Conservation (phyloP, 129 eudicot genomes). For the Lactuca saligna region DNA sequence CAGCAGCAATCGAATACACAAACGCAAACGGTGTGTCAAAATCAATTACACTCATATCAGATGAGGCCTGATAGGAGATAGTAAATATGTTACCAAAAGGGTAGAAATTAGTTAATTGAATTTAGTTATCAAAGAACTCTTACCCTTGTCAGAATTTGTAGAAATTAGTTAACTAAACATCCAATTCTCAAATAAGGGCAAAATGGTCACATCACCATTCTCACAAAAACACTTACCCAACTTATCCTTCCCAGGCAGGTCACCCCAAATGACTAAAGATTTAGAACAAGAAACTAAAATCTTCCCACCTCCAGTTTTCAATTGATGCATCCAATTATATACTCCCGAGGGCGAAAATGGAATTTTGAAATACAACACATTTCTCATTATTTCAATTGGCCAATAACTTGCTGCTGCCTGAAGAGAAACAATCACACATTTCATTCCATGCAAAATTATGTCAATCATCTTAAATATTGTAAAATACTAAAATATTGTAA, state of each 20-base stretch:
- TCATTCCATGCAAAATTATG: no score
- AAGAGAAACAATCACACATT: no score
- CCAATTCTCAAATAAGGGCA: no score
- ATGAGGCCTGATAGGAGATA: constrained; percentile 48
- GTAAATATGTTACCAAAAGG: background rate
- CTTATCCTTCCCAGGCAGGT: constrained; percentile 17
- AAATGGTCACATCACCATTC: constrained; percentile 37
- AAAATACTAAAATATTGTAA: no score
- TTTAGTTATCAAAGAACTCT: background rate
- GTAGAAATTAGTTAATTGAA: background rate
- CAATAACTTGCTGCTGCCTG: no score
- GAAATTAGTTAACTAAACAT: no score
- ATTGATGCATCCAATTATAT: constrained; percentile 16
- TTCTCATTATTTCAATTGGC: no score
- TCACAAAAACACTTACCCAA: constrained; percentile 35
- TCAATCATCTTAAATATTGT: no score
- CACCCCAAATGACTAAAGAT: constrained; percentile 26
- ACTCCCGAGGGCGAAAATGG: constrained; percentile 22
- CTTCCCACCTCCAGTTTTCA: constrained; percentile 30
- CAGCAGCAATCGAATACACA: constrained; percentile 37
- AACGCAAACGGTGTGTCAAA: constrained; percentile 48
- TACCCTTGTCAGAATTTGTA: constrained; percentile 1
- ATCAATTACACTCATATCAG: constrained; percentile 63
- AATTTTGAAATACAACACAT: background rate
- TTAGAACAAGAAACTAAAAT: constrained; percentile 27